Evolutionary conservation across 2,329 filamentous ascomycete species (phyloP), one percentile per base, ranked within the genome.

Genomic region (Hyphodiscus sp.): DNA sequence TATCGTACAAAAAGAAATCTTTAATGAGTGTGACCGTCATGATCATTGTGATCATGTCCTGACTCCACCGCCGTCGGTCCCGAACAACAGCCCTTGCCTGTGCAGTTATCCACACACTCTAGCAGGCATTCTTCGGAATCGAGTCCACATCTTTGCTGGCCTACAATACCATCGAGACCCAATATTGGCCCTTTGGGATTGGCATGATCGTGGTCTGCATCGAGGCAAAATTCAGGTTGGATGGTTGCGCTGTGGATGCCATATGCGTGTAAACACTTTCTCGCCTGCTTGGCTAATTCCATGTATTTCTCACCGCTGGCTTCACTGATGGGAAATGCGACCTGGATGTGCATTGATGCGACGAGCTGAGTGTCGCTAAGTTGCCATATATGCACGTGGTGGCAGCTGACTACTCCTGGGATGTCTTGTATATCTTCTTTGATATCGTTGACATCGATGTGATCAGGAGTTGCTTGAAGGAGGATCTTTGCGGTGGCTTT

Each of bases 351-450:
- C 71, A 99, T 82, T 11, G 88, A 94, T 13, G 94, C 92, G 41
- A 99, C 87, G 33, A 96, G 78, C 74, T 96, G 96, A 50, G 91
- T 94, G 68, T 97, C 92, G 16, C 88, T 95, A 33, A 99, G 80
- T 70, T 97, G 92, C 94, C 94, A 99, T 58, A 99, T 91, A 69
- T 99, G 94, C 20, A 99, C 79, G 69, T 99, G 92, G 71, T 99
- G 94, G 67, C 91, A 96, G 68, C 87, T 90, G 57, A 94, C 76
- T 47, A 99, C 87, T 43, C 91, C 91, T 0, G 87, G 86, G 6
- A 99, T 82, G 16, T 81, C 74, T 67, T 91, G 82, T 51, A 99
- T 96, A 68, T 99, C 94, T 61, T 92, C 86, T 61, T 90, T 88
- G 70, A 99, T 92, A 55, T 97, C 89, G 60, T 91, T 86, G 53